Evolutionary conservation across 192 early-diverging fungal genomes (phyloP), one percentile per base, ranked within the genome.

Genomic region (Entomortierella lignicola): DNA sequence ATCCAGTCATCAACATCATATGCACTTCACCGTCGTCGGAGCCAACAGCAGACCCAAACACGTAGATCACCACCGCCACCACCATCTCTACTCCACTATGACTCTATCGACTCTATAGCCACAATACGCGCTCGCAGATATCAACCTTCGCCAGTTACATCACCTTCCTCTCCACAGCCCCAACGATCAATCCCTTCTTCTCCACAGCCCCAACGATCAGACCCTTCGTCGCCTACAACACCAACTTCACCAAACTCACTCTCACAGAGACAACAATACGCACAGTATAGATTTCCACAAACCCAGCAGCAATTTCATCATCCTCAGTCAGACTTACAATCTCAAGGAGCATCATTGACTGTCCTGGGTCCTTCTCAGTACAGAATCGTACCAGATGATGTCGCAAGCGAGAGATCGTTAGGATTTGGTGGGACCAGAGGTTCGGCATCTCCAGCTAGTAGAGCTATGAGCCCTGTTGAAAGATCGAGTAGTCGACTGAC

Each of bases 401-500:
- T 44, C 4, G 55, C 10, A 25, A 54, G 21, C 5, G 39, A 66
- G 5, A 39, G 39, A 44, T 13, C 20, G 6, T 30, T n/a, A 27
- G 32, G 47, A 4, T 3, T 0, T 10, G n/a, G 23, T 11, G 21
- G 42, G 11, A 29, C 13, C 6, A 47, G 26, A 15, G 56, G 4
- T 20, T 23, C 54, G 4, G 50, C 31, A 21, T 29, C 47, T 25
- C 25, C 66, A 60, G 27, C 65, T 8, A 41, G 12, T 25, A 29
- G 34, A 30, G 31, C 50, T 43, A 15, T 56, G 29, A 74, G 72
- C 25, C 72, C 72, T 18, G 47, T 54, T 2, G 39, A 61, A 18
- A 47, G 72, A 25, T 66, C 72, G 30, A 74, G 72, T 21, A 74
- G 72, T 41, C 72, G 72, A 8, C 34, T 74, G 58, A 74, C 72